Evolutionary conservation across 345 rosid genomes (phyloP), one percentile per base, ranked within the genome.

Genomic region (Eucalyptus victrix): DNA sequence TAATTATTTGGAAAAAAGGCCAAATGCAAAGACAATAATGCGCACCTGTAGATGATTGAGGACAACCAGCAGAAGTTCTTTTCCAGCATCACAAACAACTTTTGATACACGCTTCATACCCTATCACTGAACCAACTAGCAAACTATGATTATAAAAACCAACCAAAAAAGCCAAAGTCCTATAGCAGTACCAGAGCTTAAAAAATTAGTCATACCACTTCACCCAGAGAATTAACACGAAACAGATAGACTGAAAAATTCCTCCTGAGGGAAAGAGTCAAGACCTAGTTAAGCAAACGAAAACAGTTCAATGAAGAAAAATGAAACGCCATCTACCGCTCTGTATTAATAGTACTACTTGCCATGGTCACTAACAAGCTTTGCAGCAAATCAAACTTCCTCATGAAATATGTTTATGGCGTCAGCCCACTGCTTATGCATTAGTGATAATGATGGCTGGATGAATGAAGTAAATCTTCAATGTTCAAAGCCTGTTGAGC

Each of bases 401-500:
- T 95, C 97, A 34, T 76, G 95, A 90, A 97, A 97, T 62, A 91
- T 90, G 87, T 92, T 94, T 94, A 94, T 97, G 69, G 96, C 97
- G 93, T 97, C 99, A 45, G 95, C 91, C 99, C 99, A 97, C 92
- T 94, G 99, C 93, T 94, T 97, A 81, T 89, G 90, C 97, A 97
- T 95, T 86, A 97, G 94, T 90, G 97, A 94, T 72, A 97, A 86
- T 58, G 99, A 97, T 88, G 94, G 91, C 80, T 93, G 94, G 69
- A 96, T 93, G 92, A 97, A 92, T 95, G 98, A 91, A 93, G 95
- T 91, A 96, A 92, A 91, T 97, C 98, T 91, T 96, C 97, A 88
- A 97, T 95, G 91, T 97, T 95, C 86, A 98, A 97, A 92, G 99
- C 99, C 92, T 97, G 99, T 89, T 94, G 96, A 88, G 99, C 98